Conservation (phyloP, 768 basidiomycete species). For the Coprinellus micaceus region DNA sequence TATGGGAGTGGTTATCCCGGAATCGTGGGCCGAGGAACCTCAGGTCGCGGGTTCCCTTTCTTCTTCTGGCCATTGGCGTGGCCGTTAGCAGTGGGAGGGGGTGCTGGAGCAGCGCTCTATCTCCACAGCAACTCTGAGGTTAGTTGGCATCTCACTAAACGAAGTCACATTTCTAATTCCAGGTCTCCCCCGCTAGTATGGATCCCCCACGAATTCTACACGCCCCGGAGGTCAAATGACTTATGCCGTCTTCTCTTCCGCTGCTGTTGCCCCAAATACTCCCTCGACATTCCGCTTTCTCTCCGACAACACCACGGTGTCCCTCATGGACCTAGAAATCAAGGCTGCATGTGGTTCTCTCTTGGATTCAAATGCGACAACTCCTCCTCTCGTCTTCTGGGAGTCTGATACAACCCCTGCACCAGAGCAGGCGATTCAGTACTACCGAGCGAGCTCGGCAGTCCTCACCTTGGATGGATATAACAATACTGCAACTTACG, state of each 20-base stretch:
- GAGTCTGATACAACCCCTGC: constrained; percentile 17
- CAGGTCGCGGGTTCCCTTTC: constrained; percentile 52
- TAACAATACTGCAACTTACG: constrained; percentile 51
- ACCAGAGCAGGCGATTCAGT: constrained; percentile 52
- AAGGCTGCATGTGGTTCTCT: constrained; percentile 40
- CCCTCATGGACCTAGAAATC: constrained; percentile 37
- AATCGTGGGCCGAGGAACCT: constrained; percentile 37
- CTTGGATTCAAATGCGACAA: constrained; percentile 27
- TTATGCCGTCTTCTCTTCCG: constrained; percentile 39
- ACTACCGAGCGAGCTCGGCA: constrained; percentile 56
- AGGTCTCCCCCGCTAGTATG: constrained; percentile 32
- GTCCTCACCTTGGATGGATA: constrained; percentile 57
- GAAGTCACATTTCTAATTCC: neutral
- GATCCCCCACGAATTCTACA: constrained; percentile 35
- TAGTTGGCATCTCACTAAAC: neutral
- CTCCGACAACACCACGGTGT: constrained; percentile 42
- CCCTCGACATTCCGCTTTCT: constrained; percentile 39
- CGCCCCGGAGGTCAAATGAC: constrained; percentile 44
- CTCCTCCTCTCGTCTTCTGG: constrained; percentile 26
- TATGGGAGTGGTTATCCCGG: constrained; percentile 66
- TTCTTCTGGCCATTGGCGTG: constrained; percentile 60
- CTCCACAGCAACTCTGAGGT: constrained; percentile 35
- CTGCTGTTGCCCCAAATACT: constrained; percentile 23
- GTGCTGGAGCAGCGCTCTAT: constrained; percentile 21
- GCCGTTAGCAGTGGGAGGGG: constrained; percentile 26